Conservation (phyloP, 225 moss, liverwort and hornwort species). For the Climacium dendroides region DNA sequence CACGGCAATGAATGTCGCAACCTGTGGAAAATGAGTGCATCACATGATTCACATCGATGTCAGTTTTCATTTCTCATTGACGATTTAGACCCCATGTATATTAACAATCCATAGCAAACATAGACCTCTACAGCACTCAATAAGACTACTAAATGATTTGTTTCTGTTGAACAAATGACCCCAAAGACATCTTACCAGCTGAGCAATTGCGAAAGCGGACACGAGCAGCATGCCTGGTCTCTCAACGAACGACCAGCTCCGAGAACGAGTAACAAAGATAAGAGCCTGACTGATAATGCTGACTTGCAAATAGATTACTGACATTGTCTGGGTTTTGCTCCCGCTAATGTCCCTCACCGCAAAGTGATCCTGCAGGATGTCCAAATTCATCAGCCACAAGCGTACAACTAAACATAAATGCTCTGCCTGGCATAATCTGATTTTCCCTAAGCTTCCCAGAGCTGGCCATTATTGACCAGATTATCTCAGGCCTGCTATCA, state of each 20-base stretch:
- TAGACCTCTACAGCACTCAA: neutral
- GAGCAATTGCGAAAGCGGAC: constrained; percentile 25
- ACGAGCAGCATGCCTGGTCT: constrained; percentile 37
- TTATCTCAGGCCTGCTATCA: neutral
- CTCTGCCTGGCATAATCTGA: neutral
- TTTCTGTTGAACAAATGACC: neutral
- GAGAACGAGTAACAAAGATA: constrained; percentile 44
- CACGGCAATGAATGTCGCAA: constrained; percentile 59
- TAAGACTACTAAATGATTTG: neutral
- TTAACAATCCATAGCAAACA: neutral
- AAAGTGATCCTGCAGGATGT: constrained; percentile 17
- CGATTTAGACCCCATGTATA: neutral
- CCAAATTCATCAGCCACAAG: neutral
- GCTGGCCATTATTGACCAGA: neutral
- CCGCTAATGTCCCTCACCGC: constrained; percentile 16
- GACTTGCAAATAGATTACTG: constrained; percentile 47
- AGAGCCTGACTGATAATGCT: constrained; percentile 39
- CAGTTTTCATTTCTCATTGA: neutral
- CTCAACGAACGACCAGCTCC: constrained; percentile 29
- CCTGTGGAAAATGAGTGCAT: constrained; percentile 2
- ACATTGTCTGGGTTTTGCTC: constrained; percentile 11
- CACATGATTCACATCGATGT: neutral
- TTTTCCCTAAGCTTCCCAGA: neutral
- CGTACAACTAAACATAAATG: neutral
- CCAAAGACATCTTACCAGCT: constrained; percentile 15